Base-by-base conservation (phyloP, 2,329 filamentous ascomycete genomes). In the Pestalotiopsis sp. region DNA sequence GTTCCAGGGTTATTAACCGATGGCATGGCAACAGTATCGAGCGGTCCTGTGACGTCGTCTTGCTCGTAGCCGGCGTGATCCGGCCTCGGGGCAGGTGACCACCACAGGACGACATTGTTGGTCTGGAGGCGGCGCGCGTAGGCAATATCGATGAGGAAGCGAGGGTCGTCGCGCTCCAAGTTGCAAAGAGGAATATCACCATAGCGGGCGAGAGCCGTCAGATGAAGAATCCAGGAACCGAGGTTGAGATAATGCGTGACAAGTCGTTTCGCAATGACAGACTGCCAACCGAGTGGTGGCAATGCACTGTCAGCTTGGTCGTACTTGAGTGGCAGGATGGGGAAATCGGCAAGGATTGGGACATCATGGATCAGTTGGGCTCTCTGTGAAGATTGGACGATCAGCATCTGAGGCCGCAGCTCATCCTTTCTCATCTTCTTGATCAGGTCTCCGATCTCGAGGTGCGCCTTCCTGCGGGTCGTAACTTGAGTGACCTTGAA, bases 61-160 rank as follows among this genome's bases (percentile, higher is more conserved):
- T 92, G 93, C 78, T 99, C 96, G 78, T 98, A 94, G 0, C 96
- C 96, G 60, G 94, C 96, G 80, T 99, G 96, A 77, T 99, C 96
- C 1, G 97, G 96, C 65, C 92, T 90, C 0, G 95, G 90, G 6
- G 92, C 91, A 11, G 89, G 86, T 20, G 95, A 98, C 96, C 96
- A 99, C 96, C 96, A 99, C 6, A 99, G 84, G 5, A 99, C 93
- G 1, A 99, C 93, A 68, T 95, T 94, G 76, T 95, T 97, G 72
- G 93, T 92, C 76, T 97, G 94, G 65, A 99, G 83, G 20, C 95
- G 89, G 68, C 97, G 87, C 0, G 96, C 96, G 78, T 98, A 99
- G 0, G 95, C 93, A 67, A 99, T 90, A 77, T 99, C 96, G 74
- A 99, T 99, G 67, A 99, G 83, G 82, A 96, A 98, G 3, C 94